Base-by-base conservation (phyloP, 139 green algal species). In the Picochlorum sp. region DNA sequence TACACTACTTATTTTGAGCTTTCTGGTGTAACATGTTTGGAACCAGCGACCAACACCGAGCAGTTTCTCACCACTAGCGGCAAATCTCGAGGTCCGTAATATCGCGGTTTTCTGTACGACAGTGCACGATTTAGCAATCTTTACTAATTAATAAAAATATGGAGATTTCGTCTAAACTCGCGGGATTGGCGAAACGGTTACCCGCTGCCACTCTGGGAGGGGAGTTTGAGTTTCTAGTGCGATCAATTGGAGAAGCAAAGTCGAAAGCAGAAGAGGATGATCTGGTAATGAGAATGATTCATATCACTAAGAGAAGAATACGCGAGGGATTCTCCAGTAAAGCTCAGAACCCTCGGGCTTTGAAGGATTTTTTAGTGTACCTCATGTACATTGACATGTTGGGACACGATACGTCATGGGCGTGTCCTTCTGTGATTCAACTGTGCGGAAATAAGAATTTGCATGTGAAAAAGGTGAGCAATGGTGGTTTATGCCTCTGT, bases 381-480 rank as follows among this genome's bases (percentile, higher is more conserved):
- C 73, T 96, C 2, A 84, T 97, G 1, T 99, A 99, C 49, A 87
- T 95, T 13, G 91, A 99, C 55, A 98, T 99, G 86, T 84, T 99
- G 22, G 92, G 91, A 2, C 90, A 97, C 66, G 90, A 97, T 62
- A 89, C 83, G 1, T 82, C 70, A 36, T 97, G 93, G 65, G 92
- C 81, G 4, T 83, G 96, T 63, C 84, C 93, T 25, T 70, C 86
- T 25, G 87, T 84, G 10, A 80, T 95, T 26, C 90, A 94, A 55
- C 67, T 76, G 12, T 89, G 81, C 71, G 73, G 73, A 51, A 72
- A 84, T 29, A 78, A 69, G 8, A 72, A 71, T 36, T 52, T 88
- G 59, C 35, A 73, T n/a, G 74, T 80, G 20, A 90, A 90, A 57
- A 84, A 85, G 78, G 80, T 82, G 63, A 28, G 63, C 13, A 18